Conservation (phyloP, 768 basidiomycete genomes). For the Xerocomus potaroensis region DNA sequence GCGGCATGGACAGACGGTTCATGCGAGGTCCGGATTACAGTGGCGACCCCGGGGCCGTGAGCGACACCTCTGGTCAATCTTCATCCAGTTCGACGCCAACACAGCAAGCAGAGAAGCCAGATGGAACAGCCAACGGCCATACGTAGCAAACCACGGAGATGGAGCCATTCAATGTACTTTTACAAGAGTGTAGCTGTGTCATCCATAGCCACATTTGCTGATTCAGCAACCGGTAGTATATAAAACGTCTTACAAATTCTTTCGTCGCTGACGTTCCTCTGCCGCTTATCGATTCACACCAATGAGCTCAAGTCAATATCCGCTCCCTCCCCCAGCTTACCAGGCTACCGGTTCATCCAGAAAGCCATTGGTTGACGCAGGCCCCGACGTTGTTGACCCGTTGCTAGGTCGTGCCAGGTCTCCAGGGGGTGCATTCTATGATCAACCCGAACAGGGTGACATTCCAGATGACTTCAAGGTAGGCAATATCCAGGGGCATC, state of each 20-base stretch:
- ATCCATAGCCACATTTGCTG: slow-evolving; percentile 25
- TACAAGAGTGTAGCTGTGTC: not conserved
- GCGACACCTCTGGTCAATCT: slow-evolving; percentile 5
- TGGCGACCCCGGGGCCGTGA: slow-evolving; percentile 3
- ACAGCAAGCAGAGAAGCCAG: slow-evolving; percentile 10
- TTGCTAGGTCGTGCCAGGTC: slow-evolving; percentile 49
- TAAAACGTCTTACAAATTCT: slow-evolving; percentile 11
- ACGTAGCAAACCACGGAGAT: no score
- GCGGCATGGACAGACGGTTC: slow-evolving; percentile 12
- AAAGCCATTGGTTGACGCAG: slow-evolving; percentile 30
- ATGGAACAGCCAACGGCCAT: slow-evolving; percentile 5
- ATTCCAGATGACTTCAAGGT: slow-evolving; percentile 95
- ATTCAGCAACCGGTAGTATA: slow-evolving; percentile 22
- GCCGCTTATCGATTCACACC: slow-evolving; percentile 27
- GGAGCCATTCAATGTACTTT: not conserved
- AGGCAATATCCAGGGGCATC: slow-evolving; percentile 8
- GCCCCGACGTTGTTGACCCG: slow-evolving; percentile 47
- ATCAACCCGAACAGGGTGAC: slow-evolving; percentile 72
- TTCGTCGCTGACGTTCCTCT: slow-evolving; percentile 7
- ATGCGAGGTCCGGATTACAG: slow-evolving; percentile 28
- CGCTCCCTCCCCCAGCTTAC: slow-evolving; percentile 60
- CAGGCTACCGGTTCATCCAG: slow-evolving; percentile 37
- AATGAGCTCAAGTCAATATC: slow-evolving; percentile 55
- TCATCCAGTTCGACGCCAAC: slow-evolving; percentile 9
- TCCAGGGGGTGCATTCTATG: slow-evolving; percentile 51